These are phyloP conservation scores for Paramecium sexaurelia DNA, from an alignment of 73 alveolate species.

Conservation along the genomic window DNA sequence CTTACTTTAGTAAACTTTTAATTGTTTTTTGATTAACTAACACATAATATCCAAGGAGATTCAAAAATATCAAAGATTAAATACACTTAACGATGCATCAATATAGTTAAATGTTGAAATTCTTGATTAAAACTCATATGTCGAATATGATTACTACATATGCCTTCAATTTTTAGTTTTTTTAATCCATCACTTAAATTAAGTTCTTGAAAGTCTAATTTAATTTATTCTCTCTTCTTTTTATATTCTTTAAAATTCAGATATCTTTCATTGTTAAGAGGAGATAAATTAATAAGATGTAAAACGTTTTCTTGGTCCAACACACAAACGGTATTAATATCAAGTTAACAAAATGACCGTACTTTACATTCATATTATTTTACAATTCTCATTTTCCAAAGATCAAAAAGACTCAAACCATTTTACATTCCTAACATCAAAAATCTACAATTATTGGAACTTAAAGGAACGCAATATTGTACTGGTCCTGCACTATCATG, in stretches of 20 bases:
- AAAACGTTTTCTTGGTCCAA: neutral
- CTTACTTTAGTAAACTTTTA: neutral
- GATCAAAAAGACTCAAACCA: neutral
- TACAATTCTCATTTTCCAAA: constrained; percentile 33
- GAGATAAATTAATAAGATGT: constrained; percentile 7
- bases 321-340: neutral
- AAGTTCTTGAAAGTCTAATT: neutral
- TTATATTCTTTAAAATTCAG: neutral
- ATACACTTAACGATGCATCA: neutral
- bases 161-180: neutral
- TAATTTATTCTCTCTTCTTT: neutral
- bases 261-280: constrained; percentile 5
- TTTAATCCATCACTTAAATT: constrained; percentile 16
- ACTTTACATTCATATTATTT: neutral
- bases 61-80: neutral
- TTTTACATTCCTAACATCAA: neutral
- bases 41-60: neutral
- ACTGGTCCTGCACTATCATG: neutral
- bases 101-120: neutral
- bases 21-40: neutral
- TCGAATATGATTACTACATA: neutral
- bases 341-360: neutral
- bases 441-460: constrained; percentile 8
- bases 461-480: neutral
- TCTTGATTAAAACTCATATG: neutral